Base-by-base conservation (phyloP, 108 stramenopile species). In the Cyclotella choctawhatcheeana region DNA sequence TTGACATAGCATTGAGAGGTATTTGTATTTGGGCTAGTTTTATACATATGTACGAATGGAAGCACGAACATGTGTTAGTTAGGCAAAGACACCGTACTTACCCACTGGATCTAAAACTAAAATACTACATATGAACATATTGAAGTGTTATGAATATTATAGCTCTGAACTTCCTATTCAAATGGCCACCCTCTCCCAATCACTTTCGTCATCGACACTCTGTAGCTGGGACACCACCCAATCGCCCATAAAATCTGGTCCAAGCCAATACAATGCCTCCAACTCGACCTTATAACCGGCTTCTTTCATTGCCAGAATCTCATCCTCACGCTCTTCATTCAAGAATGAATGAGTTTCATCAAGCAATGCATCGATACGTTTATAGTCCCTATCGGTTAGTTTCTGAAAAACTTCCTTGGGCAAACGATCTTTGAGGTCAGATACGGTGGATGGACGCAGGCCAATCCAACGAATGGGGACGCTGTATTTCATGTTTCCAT, bases 231-330 rank as follows among this genome's bases (percentile, higher is more conserved):
- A 67, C 0, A 64, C 50, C 3, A 85, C 43, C 82, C 82, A 85
- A 30, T 80, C 25, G 10, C 85, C 51, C 58, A 85, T 72, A 50
- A 58, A 81, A 30, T 84, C 74, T 48, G 82, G 82, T 0, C 93
- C 93, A 68, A 88, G 44, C 93, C 93, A 94, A 71, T 94, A 84
- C 64, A 94, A 64, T 24, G 90, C 83, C 67, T 94, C 93, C 29
- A 94, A 64, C 58, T 94, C 93, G 10, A 94, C 85, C 65, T 94
- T 94, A 64, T 76, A 87, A 12, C 82, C 82, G 18, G 52, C 47
- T 34, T 85, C 65, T 37, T 63, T 33, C 89, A 93, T 86, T 0
- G 45, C 50, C 6, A 74, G 52, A 25, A 93, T 59, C 54, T 93
- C 89, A 14, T 75, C 73, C 18, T 76, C 29, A 32, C 76, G 58